Conservation (phyloP, 2,329 filamentous ascomycete species). For the Ambrosiella beaveri region DNA sequence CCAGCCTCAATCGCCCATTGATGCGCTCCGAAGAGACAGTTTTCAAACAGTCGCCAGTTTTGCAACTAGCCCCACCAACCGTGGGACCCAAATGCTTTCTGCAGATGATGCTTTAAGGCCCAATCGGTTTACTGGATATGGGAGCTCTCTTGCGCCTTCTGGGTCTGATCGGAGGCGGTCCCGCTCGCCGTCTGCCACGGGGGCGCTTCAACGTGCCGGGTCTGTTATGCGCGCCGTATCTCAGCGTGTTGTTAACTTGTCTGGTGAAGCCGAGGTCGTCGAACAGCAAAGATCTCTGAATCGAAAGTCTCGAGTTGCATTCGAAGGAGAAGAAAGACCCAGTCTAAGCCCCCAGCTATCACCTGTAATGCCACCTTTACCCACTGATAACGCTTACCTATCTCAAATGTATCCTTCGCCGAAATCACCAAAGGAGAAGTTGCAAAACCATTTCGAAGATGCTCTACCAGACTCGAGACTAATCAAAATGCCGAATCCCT, state of each 20-base stretch:
- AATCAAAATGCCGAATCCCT: slow-evolving; percentile 41
- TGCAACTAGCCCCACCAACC: slow-evolving; percentile 32
- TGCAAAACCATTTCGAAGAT: slow-evolving; percentile 12
- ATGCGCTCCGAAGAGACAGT: slow-evolving; percentile 32
- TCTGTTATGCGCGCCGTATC: slow-evolving; percentile 78
- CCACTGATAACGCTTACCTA: slow-evolving; percentile 34
- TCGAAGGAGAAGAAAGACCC: slow-evolving; percentile 33
- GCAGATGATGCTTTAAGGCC: slow-evolving; percentile 11
- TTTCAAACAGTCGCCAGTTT: slow-evolving; percentile 39
- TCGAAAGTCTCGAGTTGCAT: slow-evolving; percentile 41
- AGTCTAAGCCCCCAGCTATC: slow-evolving; percentile 20
- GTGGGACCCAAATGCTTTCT: slow-evolving; percentile 9
- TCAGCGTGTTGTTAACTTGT: slow-evolving; percentile 92
- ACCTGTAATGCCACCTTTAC: slow-evolving; percentile 14
- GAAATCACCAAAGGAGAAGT: slow-evolving; percentile 9
- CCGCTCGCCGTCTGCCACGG: slow-evolving; percentile 43
- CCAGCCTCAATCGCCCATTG: slow-evolving; percentile 21
- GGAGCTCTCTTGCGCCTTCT: slow-evolving; percentile 35
- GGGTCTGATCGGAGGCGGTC: slow-evolving; percentile 33
- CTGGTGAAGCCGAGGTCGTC: slow-evolving; percentile 72
- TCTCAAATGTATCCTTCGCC: slow-evolving; percentile 24
- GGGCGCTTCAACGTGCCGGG: slow-evolving; percentile 50
- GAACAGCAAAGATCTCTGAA: slow-evolving; percentile 51
- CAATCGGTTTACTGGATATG: slow-evolving; percentile 25
- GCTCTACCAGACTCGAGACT: slow-evolving; percentile 13